Conservation (phyloP, 177 flowering plant genomes). For the Vitis hybrid region DNA sequence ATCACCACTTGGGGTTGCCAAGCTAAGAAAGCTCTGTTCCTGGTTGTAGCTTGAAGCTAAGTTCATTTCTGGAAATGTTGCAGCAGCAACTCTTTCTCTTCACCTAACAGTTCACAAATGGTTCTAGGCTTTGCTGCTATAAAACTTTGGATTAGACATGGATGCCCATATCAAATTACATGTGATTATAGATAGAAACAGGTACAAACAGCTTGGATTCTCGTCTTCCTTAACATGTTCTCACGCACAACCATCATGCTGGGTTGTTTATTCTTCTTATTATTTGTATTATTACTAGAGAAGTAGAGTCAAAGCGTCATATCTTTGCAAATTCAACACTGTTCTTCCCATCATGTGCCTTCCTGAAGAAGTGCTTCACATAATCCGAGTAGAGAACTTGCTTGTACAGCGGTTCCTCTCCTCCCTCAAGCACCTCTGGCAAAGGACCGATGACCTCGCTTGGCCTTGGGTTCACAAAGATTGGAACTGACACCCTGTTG, state of each 20-base stretch:
- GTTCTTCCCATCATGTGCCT: slow-evolving; percentile 43
- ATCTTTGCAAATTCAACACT: slow-evolving; percentile 32
- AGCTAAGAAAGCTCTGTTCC: no score
- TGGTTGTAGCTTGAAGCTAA: no score
- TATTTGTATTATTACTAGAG: background rate
- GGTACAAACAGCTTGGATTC: no score
- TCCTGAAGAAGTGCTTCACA: slow-evolving; percentile 35
- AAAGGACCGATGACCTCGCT: slow-evolving; percentile 22
- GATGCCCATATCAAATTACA: no score
- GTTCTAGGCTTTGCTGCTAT: no score
- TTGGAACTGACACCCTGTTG: slow-evolving; percentile 33
- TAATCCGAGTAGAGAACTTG: slow-evolving; percentile 32
- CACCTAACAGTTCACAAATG: no score
- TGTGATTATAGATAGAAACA: no score
- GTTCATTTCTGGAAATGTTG: no score
- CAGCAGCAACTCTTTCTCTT: no score
- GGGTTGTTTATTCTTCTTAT: background rate
- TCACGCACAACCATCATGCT: background rate
- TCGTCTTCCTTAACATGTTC: no score
- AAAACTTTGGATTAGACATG: no score
- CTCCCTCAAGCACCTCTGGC: slow-evolving; percentile 23
- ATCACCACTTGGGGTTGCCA: no score
- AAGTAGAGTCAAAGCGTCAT: background rate
- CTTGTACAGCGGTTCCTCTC: slow-evolving; percentile 32
- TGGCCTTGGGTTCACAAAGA: slow-evolving; percentile 35